Base-by-base conservation (phyloP, 345 rosid species). In the Eucalyptus globulus region DNA sequence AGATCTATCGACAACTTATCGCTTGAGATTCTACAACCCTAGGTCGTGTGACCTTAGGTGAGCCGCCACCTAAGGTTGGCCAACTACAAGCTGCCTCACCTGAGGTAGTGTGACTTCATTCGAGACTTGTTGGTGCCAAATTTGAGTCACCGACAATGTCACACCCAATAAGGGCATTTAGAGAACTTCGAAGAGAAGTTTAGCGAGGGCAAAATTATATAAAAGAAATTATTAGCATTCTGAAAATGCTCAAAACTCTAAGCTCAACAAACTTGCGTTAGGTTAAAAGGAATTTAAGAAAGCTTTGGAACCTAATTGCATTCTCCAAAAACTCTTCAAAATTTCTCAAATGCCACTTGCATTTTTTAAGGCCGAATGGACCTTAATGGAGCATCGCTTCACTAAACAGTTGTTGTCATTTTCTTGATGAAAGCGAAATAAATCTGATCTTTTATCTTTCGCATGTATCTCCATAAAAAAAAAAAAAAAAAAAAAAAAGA, bases 11-110 rank as follows among this genome's bases (percentile, higher is more conserved):
- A 62, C 16, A 14, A n/a, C 34, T 4, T 34, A n/a, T 62, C 3
- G 0, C n/a, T 29, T 62, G 17, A 62, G 69, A 6, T 24, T 21
- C 58, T 21, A 53, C 4, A 0, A 4, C 58, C 58, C 58, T 53
- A 53, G 26, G 26, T 8, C 2, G 0, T 53, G 58, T 53, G 58
- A 53, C 26, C 24, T 53, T 53, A 53, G 2, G 58, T 53, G 58
- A 53, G n/a, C 58, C 2, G 2, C 11, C 2, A 1, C 58, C 5
- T 53, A 0, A 8, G 58, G 11, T 53, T 53, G 58, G 8, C 19
- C 58, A 53, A 21, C 14, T 56, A 2, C 13, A 56, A 0, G 69
- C 9, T 2, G 0, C 80, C 80, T 67, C 1, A 2, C 40, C 0
- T 31, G 1, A 67, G 2, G 40, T 15, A 56, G 3, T 22, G 0